Evolutionary conservation across 2,329 filamentous ascomycete species (phyloP).

Genomic region (Phialophora expanda): DNA sequence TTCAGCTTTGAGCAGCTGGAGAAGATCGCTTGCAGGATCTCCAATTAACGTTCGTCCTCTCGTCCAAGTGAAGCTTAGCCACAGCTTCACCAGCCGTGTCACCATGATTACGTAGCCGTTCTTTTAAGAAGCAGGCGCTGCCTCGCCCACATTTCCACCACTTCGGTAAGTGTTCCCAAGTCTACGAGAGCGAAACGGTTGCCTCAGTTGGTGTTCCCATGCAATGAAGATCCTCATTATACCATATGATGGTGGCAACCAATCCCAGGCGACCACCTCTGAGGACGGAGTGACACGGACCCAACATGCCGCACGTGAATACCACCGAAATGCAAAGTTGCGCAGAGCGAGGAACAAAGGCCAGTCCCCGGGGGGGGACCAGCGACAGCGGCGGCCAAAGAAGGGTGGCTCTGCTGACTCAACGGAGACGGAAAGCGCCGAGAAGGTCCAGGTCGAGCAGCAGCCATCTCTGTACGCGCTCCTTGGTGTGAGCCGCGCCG

Average conservation of each 20-base stretch:
- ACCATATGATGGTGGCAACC: constrained; percentile 6
- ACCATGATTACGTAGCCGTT: neutral
- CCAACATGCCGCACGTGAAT: constrained; percentile 12
- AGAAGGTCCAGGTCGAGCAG: neutral
- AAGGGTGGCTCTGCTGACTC: neutral
- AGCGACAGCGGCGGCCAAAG: neutral
- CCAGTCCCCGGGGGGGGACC: neutral
- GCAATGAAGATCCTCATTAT: constrained; percentile 11
- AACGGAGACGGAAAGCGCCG: neutral
- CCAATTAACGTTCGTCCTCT: neutral
- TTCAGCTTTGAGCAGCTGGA: neutral
- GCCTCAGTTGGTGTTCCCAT: neutral
- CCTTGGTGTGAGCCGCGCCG: neutral
- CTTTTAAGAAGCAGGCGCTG: neutral
- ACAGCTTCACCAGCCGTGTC: neutral
- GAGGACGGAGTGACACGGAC: constrained; percentile 2
- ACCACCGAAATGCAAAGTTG: constrained; percentile 10
- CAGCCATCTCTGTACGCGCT: neutral
- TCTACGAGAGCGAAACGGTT: constrained; percentile 1
- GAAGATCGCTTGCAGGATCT: neutral
- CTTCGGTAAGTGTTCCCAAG: constrained; percentile 3
- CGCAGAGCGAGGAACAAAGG: constrained; percentile 1
- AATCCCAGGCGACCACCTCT: constrained; percentile 1
- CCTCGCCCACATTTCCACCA: neutral
- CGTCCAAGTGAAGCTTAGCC: neutral